Evolutionary conservation across 371 early-diverging fungal genomes (phyloP).

Genomic region (Paraphysoderma sedebokerense): DNA sequence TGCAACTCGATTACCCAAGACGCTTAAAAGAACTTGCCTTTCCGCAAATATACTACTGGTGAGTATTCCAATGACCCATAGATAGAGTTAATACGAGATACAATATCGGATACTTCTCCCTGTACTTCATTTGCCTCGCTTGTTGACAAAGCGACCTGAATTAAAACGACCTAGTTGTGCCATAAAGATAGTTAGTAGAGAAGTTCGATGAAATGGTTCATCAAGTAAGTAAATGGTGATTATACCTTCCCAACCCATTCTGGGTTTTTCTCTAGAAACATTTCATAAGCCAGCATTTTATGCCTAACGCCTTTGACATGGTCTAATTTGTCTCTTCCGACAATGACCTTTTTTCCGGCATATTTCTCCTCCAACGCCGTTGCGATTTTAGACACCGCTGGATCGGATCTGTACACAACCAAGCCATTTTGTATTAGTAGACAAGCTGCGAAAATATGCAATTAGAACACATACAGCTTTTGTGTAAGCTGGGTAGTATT

Average conservation of each 20-base stretch:
- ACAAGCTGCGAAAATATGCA: constrained; percentile 3
- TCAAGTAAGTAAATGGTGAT: too few species aligned
- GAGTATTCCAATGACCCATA: constrained; percentile 88
- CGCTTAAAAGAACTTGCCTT: too few species aligned
- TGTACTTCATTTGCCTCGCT: too few species aligned
- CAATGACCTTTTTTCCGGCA: constrained; percentile 72
- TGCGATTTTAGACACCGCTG: constrained; percentile 53
- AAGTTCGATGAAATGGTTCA: not conserved
- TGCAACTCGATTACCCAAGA: too few species aligned
- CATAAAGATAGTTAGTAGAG: not conserved
- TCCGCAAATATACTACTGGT: too few species aligned
- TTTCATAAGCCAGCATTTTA: constrained; percentile 90
- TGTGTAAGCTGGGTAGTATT: constrained; percentile 88
- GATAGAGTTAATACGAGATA: constrained; percentile 81
- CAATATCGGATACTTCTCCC: constrained; percentile 74
- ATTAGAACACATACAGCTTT: constrained; percentile 7
- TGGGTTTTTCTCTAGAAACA: constrained; percentile 75
- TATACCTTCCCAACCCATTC: constrained; percentile 88
- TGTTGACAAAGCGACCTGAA: constrained; percentile 97
- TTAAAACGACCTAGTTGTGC: constrained; percentile 74
- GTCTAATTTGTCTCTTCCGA: constrained; percentile 98
- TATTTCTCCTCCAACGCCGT: constrained; percentile 65
- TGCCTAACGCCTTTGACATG: constrained; percentile 99
- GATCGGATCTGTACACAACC: constrained; percentile 17
- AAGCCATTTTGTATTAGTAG: not conserved